Conservation (phyloP, 2,329 filamentous ascomycete species). For the Fusarium pininemorale region DNA sequence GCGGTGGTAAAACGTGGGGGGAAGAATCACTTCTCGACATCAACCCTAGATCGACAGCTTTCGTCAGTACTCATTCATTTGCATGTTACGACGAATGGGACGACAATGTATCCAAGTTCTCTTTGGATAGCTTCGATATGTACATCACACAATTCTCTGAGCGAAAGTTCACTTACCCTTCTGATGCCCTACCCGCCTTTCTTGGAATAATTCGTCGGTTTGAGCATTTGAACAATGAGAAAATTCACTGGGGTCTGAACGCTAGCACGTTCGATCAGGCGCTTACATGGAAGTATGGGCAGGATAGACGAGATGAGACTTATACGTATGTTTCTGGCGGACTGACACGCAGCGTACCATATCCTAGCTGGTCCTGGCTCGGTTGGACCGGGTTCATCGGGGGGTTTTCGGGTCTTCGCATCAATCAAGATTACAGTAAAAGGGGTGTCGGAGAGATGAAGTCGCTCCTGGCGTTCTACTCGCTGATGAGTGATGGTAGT, state of each 20-base stretch:
- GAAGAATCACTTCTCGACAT: constrained; percentile 17
- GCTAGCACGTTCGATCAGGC: not conserved
- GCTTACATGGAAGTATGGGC: not conserved
- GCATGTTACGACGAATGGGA: constrained; percentile 21
- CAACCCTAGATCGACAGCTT: too few species aligned
- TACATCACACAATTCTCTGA: constrained; percentile 16
- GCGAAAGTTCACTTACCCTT: constrained; percentile 8
- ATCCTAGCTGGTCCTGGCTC: constrained; percentile 12
- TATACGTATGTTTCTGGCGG: not conserved
- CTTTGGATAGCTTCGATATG: not conserved
- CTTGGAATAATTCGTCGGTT: constrained; percentile 13
- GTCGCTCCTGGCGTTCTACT: not conserved
- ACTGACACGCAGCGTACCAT: not conserved
- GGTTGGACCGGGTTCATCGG: not conserved
- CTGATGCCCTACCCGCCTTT: constrained; percentile 9
- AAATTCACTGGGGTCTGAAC: constrained; percentile 9
- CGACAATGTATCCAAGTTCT: not conserved
- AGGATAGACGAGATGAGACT: not conserved
- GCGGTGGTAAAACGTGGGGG: constrained; percentile 12
- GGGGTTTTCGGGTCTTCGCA: not conserved
- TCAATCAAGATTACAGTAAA: not conserved
- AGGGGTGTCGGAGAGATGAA: not conserved
- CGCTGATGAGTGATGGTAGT: not conserved
- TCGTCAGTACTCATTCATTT: not conserved
- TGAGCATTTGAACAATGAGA: constrained; percentile 17